Conservation (phyloP, 2,329 filamentous ascomycete species). For the Apiospora kogelbergensis region DNA sequence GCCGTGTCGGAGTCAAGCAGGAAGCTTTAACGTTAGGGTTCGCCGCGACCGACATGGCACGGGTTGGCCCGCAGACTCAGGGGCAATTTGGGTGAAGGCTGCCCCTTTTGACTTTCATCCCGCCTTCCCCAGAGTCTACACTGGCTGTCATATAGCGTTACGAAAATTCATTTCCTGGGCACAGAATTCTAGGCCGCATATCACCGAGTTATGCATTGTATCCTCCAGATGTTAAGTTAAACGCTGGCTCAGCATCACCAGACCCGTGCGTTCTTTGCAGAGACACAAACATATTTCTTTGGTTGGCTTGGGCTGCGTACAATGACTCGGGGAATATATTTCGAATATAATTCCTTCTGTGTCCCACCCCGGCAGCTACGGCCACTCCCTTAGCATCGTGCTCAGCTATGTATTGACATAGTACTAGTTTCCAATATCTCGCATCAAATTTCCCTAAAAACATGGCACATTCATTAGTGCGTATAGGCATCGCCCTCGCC, state of each 20-base stretch:
- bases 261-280: not conserved
- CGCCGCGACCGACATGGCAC: not conserved
- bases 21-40: not conserved
- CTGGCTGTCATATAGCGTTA: not conserved
- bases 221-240: not conserved
- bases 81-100: not conserved
- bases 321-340: not conserved
- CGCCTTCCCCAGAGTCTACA: not conserved
- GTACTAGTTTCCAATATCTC: not conserved
- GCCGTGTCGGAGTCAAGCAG: too few species aligned
- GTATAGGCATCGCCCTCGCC: not conserved
- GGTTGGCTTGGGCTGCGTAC: not conserved
- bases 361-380: not conserved
- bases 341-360: not conserved
- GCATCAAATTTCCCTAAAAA: not conserved
- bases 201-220: not conserved
- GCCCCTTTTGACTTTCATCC: not conserved
- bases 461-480: not conserved
- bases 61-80: not conserved
- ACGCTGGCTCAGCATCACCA: not conserved
- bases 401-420: not conserved
- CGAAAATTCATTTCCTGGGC: not conserved
- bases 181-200: not conserved
- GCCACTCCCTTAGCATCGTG: not conserved
- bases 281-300: not conserved